These are phyloP conservation scores for Xenoacremonium recifei DNA, from an alignment of 2,329 filamentous ascomycete genomes.

Conservation along the genomic window DNA sequence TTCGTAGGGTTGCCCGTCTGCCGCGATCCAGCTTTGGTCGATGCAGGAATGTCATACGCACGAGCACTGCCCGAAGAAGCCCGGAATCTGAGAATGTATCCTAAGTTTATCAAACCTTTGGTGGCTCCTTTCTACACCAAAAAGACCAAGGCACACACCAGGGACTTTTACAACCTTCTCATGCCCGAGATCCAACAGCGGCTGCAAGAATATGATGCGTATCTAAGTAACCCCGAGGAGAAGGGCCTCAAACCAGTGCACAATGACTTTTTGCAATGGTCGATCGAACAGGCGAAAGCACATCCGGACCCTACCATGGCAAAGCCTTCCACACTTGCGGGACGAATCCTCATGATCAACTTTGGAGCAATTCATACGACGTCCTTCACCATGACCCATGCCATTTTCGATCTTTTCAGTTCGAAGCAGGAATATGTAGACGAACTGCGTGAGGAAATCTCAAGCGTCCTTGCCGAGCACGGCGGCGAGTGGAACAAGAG, in stretches of 20 bases:
- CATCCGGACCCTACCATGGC: conserved; percentile 23
- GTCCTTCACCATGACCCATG: conserved; percentile 34
- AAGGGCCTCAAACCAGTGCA: not conserved
- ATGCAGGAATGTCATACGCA: conserved; percentile 3
- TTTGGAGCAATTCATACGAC: conserved; percentile 40
- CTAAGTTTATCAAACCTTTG: not conserved
- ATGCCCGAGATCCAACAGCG: conserved; percentile 1
- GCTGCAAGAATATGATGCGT: conserved; percentile 1
- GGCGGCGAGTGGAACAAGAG: conserved; percentile 30
- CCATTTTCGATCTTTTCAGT: conserved; percentile 42
- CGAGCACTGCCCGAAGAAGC: not conserved
- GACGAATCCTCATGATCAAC: conserved; percentile 31
- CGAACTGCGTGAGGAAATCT: conserved; percentile 32
- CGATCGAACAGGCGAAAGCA: conserved; percentile 6
- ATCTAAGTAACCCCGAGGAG: not conserved
- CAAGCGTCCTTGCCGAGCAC: conserved; percentile 22
- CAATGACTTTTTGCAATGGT: conserved; percentile 11
- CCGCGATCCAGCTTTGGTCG: conserved; percentile 3
- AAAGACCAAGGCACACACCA: not conserved
- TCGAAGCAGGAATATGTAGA: conserved; percentile 37
- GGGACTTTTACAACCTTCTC: conserved; percentile 1
- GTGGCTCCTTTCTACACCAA: conserved; percentile 1
- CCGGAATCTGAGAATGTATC: not conserved
- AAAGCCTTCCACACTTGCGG: conserved; percentile 22
- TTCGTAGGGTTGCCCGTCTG: conserved; percentile 3